phyloP scores from a whole-genome alignment of 495 filamentous ascomycete genomes.

The Xylaria cubensis region DNA sequence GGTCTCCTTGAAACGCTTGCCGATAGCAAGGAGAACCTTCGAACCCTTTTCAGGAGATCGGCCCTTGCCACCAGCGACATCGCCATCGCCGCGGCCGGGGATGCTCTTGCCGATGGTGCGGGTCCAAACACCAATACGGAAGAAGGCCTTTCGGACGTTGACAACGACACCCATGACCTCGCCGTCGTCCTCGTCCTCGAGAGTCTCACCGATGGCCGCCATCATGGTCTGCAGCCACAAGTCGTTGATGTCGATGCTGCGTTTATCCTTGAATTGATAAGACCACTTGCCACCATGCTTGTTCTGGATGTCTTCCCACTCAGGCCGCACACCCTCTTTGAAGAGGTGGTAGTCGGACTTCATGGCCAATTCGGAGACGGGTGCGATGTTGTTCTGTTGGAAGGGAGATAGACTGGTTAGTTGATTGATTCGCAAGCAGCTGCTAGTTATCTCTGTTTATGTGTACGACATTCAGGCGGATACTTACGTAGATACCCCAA shows the following conservation, averaged over 20 bases:
- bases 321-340: constrained; percentile 94
- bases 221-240: constrained; percentile 98
- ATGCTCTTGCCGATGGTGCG: constrained; percentile 85
- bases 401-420: constrained; percentile 21
- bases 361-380: constrained; percentile 90
- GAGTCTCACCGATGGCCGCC: constrained; percentile 94
- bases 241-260: constrained; percentile 86
- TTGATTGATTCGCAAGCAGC: not conserved
- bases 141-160: constrained; percentile 98
- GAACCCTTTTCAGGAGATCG: constrained; percentile 78
- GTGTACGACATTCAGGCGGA: not conserved
- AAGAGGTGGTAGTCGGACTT: constrained; percentile 99
- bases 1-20: constrained; percentile 87
- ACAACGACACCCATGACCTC: constrained; percentile 99
- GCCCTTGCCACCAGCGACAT: constrained; percentile 70
- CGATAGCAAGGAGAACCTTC: constrained; percentile 82
- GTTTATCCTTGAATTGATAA: constrained; percentile 95
- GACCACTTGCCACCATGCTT: constrained; percentile 99
- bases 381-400: constrained; percentile 93
- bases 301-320: constrained; percentile 98
- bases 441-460: not conserved
- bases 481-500: constrained; percentile 96
- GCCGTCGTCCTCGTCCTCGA: constrained; percentile 90
- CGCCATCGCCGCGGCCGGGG: constrained; percentile 73
- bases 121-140: constrained; percentile 92